These are phyloP conservation scores for Isatis lusitanica DNA, from an alignment of 441 rosid genomes.

Conservation along the genomic window DNA sequence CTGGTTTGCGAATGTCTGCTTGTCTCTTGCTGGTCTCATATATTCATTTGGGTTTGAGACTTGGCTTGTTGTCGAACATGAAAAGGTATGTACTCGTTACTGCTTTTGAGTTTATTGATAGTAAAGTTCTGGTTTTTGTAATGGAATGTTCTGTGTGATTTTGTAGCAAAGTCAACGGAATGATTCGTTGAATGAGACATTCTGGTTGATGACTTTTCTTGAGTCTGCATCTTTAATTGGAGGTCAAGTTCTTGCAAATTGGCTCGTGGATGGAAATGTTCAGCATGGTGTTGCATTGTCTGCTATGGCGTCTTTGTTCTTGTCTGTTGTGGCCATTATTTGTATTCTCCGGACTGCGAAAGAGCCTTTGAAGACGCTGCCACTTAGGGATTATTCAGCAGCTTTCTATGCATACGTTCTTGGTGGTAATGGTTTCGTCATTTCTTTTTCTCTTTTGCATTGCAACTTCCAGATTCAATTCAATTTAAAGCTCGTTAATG, in stretches of 20 bases:
- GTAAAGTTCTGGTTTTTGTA: neutral
- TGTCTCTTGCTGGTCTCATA: constrained; percentile 70
- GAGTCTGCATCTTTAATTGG: constrained; percentile 77
- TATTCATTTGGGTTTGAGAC: constrained; percentile 84
- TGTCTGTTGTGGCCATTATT: constrained; percentile 57
- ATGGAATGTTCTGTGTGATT: neutral
- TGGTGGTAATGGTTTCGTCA: constrained; percentile 52
- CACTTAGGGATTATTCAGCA: constrained; percentile 44
- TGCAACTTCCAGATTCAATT: neutral
- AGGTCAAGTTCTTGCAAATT: constrained; percentile 77
- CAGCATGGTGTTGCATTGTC: constrained; percentile 51
- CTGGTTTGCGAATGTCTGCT: constrained; percentile 59
- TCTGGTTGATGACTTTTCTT: constrained; percentile 87
- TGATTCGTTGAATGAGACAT: constrained; percentile 69
- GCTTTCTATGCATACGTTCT: constrained; percentile 58
- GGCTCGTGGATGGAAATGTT: constrained; percentile 52
- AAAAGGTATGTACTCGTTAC: constrained; percentile 57
- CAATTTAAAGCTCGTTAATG: neutral
- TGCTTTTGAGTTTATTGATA: neutral
- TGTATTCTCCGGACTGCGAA: constrained; percentile 52
- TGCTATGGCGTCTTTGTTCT: constrained; percentile 44
- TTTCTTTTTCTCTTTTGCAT: neutral
- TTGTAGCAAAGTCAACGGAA: constrained; percentile 82
- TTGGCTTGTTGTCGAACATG: constrained; percentile 77
- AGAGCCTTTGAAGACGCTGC: constrained; percentile 45